Evolutionary conservation across 768 basidiomycete genomes (phyloP).

Genomic region (Termitomyces sp.): DNA sequence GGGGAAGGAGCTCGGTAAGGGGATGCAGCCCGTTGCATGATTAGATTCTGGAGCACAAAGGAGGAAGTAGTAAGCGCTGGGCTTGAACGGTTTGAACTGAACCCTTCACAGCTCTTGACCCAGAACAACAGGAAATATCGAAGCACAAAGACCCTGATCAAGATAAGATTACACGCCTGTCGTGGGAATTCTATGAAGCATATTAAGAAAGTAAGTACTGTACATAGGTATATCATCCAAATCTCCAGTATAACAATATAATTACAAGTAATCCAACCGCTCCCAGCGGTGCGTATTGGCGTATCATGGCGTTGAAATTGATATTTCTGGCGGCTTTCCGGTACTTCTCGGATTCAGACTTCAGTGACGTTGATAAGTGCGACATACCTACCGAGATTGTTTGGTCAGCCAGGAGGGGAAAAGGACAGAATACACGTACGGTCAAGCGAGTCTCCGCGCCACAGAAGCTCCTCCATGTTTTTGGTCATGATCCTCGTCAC

Average conservation of each 20-base stretch:
- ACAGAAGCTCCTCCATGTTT: conserved; percentile 98
- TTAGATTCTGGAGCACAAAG: background rate
- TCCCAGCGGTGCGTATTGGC: conserved; percentile 92
- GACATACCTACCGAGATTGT: conserved; percentile 73
- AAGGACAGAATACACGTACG: conserved; percentile 42
- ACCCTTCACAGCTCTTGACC: conserved; percentile 6
- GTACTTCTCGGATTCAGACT: conserved; percentile 97
- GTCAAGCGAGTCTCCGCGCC: conserved; percentile 97
- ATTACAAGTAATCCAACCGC: conserved; percentile 77
- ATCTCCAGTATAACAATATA: conserved; percentile 75
- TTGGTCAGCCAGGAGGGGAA: background rate
- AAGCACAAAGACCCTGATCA: conserved; percentile 4
- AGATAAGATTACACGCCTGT: conserved; percentile 11
- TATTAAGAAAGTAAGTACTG: conserved; percentile 4
- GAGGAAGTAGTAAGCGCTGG: background rate
- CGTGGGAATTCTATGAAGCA: conserved; percentile 7
- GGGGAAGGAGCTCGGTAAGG: conserved; percentile 27
- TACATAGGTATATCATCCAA: conserved; percentile 37
- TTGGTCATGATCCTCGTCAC: conserved; percentile 99
- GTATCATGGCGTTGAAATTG: conserved; percentile 88
- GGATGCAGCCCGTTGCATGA: conserved; percentile 13
- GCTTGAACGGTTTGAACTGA: too few relatives aligned
- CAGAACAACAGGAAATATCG: background rate
- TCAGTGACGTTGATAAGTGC: conserved; percentile 87
- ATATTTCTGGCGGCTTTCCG: conserved; percentile 93